These are phyloP conservation scores for Fimicolochytrium jonesii DNA, from an alignment of 192 early-diverging fungal species.

Conservation along the genomic window DNA sequence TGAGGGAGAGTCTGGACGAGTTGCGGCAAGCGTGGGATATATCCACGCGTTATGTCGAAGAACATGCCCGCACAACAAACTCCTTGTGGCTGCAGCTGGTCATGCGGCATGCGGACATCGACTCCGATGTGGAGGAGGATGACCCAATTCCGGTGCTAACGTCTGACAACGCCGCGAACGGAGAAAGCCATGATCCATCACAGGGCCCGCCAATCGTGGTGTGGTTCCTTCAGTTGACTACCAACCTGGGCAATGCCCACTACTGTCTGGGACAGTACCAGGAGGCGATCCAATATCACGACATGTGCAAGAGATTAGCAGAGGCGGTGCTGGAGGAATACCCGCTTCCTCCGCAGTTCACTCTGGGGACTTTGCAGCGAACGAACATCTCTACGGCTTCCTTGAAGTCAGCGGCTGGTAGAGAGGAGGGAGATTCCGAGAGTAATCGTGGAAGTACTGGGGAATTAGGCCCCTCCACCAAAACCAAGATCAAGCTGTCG, in stretches of 20 bases:
- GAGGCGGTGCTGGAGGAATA: conserved; percentile 51
- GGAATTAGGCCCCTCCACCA: conserved; percentile 16
- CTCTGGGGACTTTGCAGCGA: conserved; percentile 10
- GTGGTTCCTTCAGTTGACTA: conserved; percentile 46
- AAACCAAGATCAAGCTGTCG: conserved; percentile 41
- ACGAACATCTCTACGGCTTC: conserved; percentile 15
- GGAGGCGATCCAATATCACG: conserved; percentile 43
- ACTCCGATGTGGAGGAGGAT: conserved; percentile 21
- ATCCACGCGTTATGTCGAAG: conserved; percentile 31
- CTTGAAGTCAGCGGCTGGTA: not conserved
- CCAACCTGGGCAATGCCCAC: conserved; percentile 47
- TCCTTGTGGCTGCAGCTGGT: conserved; percentile 44
- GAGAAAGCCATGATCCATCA: conserved; percentile 19
- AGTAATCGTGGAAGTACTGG: not conserved
- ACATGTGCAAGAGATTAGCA: conserved; percentile 39
- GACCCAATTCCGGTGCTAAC: not conserved
- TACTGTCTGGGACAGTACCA: conserved; percentile 39
- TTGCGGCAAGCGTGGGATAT: conserved; percentile 33
- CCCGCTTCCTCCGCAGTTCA: conserved; percentile 34
- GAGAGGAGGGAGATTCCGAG: not conserved
- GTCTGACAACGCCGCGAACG: not conserved
- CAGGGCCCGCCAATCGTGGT: conserved; percentile 53
- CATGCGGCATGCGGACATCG: conserved; percentile 33
- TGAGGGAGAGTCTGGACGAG: conserved; percentile 27
- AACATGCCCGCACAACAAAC: conserved; percentile 10